Percentiles rank a stretch among this genome's conserved stretches.
Conservation (phyloP, 257 asterid species). For the Ilex aquifolium region DNA sequence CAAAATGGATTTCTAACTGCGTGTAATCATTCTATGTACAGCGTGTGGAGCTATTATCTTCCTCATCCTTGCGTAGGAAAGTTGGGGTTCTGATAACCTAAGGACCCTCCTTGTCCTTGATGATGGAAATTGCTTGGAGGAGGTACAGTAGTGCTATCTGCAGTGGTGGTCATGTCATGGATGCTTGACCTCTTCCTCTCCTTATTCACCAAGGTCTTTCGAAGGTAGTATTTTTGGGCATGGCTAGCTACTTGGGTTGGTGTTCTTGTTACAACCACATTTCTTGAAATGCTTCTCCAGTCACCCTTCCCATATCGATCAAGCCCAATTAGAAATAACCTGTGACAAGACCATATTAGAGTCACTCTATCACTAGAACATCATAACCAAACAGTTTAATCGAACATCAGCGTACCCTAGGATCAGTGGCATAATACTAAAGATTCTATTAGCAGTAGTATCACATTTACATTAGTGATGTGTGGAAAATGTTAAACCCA, state of each 20-base stretch:
- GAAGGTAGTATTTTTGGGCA: conserved; percentile 2
- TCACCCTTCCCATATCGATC: not conserved
- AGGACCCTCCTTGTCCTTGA: not conserved
- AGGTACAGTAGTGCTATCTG: not conserved
- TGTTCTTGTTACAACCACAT: not conserved
- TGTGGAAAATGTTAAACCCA: too few relatives aligned
- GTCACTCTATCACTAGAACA: too few relatives aligned
- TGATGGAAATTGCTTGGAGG: not conserved
- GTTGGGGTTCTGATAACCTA: not conserved
- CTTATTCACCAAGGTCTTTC: not conserved
- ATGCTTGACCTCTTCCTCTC: conserved; percentile 11
- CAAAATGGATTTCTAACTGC: not conserved
- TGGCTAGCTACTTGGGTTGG: not conserved
- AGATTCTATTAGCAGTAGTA: too few relatives aligned
- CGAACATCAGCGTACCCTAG: too few relatives aligned
- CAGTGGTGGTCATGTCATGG: conserved; percentile 4
- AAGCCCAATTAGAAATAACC: not conserved
- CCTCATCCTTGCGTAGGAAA: not conserved
- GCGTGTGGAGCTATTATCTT: too few relatives aligned
- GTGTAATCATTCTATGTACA: too few relatives aligned
- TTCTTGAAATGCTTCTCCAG: not conserved
- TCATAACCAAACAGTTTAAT: too few relatives aligned
- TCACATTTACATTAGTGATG: too few relatives aligned
- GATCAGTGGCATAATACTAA: too few relatives aligned
- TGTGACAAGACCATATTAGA: not conserved